Percentiles rank a stretch among this genome's conserved stretches.
Conservation (phyloP, 192 early-diverging fungal genomes). For the Obelidium mucronatum region DNA sequence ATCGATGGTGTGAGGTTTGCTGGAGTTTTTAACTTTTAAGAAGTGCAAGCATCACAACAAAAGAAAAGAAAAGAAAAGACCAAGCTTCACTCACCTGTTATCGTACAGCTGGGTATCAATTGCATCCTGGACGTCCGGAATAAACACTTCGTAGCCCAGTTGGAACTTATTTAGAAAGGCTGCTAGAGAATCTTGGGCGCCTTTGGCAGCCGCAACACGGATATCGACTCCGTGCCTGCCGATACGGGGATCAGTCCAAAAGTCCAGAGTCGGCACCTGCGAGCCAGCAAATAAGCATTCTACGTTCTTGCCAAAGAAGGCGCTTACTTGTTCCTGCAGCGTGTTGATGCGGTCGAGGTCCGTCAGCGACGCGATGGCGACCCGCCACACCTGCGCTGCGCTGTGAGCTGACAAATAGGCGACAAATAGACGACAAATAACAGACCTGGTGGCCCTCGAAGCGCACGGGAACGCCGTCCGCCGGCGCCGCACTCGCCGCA, state of each 20-base stretch:
- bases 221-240: constrained; percentile 20
- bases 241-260: constrained; percentile 31
- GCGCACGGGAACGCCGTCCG: not conserved
- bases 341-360: constrained; percentile 9
- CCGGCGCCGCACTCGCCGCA: not conserved
- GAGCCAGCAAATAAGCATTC: no score
- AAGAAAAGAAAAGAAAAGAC: no score
- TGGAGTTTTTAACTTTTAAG: no score
- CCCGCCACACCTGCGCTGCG: constrained; percentile 17
- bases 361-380: constrained; percentile 7
- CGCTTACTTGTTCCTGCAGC: not conserved
- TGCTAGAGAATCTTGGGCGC: constrained; percentile 12
- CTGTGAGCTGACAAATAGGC: not conserved
- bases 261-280: constrained; percentile 22
- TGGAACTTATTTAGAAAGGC: not conserved
- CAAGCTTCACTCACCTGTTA: no score
- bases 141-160: constrained; percentile 13
- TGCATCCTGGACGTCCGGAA: constrained; percentile 23
- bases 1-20: no score
- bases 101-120: constrained; percentile 26
- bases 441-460: constrained; percentile 34
- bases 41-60: no score
- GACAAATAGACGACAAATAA: not conserved
- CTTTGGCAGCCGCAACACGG: constrained; percentile 8
- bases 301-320: no score